These are phyloP conservation scores for Hemileia vastatrix DNA, from an alignment of 1,284 basidiomycete species.

Conservation along the genomic window DNA sequence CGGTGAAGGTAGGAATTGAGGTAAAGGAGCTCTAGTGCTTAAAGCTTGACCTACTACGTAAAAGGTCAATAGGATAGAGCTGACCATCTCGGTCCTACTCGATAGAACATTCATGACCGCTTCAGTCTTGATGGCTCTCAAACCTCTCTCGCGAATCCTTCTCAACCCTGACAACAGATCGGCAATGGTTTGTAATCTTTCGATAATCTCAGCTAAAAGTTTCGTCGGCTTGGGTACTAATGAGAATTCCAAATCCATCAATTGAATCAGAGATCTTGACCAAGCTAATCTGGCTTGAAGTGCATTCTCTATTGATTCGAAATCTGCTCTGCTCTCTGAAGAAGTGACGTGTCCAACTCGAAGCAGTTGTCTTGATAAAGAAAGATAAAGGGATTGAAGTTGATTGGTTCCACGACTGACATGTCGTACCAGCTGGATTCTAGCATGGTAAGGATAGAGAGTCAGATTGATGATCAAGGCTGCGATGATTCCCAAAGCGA, in stretches of 20 bases:
- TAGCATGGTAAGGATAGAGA: conserved; percentile 39
- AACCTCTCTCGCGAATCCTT: conserved; percentile 46
- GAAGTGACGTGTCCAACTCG: too few relatives aligned
- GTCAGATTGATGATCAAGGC: conserved; percentile 36
- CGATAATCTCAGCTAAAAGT: conserved; percentile 46
- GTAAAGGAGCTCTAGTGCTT: conserved; percentile 46
- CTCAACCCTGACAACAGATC: conserved; percentile 46
- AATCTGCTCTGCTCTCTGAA: too few relatives aligned
- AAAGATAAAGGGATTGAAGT: conserved; percentile 35
- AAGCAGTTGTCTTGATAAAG: too few relatives aligned
- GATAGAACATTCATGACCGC: conserved; percentile 49
- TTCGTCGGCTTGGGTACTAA: conserved; percentile 48
- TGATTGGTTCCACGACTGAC: conserved; percentile 27
- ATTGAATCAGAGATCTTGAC: conserved; percentile 43
- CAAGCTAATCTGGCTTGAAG: conserved; percentile 40
- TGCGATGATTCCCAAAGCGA: conserved; percentile 36
- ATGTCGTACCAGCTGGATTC: conserved; percentile 30
- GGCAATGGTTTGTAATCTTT: conserved; percentile 43
- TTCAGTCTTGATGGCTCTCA: conserved; percentile 42
- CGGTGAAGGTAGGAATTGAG: conserved; percentile 48
- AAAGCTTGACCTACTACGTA: conserved; percentile 48
- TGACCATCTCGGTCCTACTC: conserved; percentile 47
- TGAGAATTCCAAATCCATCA: conserved; percentile 45
- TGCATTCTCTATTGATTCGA: conserved; percentile 40
- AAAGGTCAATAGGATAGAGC: conserved; percentile 46